A percentile compares a stretch with the other conserved stretches of the same genome.
These are phyloP conservation scores for Corymbia calophylla DNA, from an alignment of 441 rosid species.

Conservation along the genomic window DNA sequence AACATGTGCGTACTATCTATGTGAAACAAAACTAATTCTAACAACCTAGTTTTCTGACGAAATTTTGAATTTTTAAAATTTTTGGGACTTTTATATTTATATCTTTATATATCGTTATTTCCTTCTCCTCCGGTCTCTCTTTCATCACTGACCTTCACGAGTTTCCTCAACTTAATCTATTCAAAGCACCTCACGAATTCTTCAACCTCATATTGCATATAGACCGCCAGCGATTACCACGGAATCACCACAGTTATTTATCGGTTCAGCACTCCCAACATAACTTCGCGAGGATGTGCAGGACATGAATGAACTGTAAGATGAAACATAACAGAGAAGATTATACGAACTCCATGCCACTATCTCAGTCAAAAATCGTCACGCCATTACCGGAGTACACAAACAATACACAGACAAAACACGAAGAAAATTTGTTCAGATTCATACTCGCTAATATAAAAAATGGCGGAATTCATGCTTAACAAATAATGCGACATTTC, in stretches of 20 bases:
- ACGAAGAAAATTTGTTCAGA: not conserved
- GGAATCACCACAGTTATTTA: not conserved
- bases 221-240: too few relatives aligned
- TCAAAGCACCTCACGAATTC: not conserved
- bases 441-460: fast-evolving
- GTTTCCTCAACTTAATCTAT: not conserved
- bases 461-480: not conserved
- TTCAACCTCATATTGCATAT: not conserved
- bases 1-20: not conserved
- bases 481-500: not conserved
- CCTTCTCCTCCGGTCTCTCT: not conserved
- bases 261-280: not conserved
- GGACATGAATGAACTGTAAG: not conserved
- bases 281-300: not conserved
- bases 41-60: not conserved
- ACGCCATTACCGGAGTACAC: not conserved
- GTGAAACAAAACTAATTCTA: not conserved
- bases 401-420: not conserved
- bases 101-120: not conserved
- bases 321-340: not conserved
- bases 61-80: not conserved
- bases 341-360: not conserved
- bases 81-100: not conserved
- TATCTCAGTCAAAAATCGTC: not conserved
- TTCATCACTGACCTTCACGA: not conserved